Base-by-base conservation (phyloP, 106 monocot genomes). In the Dendrobium officinale region DNA sequence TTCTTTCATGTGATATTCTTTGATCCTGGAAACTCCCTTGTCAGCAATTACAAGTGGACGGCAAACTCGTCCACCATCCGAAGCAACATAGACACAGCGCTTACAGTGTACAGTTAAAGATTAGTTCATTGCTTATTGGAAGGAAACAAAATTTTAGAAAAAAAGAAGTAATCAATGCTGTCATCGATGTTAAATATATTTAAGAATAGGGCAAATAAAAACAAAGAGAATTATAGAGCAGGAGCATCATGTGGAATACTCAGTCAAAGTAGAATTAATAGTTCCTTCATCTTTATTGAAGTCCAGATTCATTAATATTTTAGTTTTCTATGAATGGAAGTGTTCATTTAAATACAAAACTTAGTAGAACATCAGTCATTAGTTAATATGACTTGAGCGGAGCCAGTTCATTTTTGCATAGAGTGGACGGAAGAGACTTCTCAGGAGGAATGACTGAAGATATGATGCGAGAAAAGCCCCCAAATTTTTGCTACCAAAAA, bases 31-130 rank as follows among this genome's bases (percentile, higher is more conserved):
- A 42, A 91, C 68, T 3, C 98, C 95, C 20, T 93, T 89, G 82
- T 99, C 95, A 83, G 95, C 98, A 84, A 99, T 99, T 17, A 99
- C 91, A 79, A 99, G 91, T 76, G 98, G 98, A 55, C 98, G 92
- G 81, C 98, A 99, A 83, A 99, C 98, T 79, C 98, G 92, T 51
- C 95, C 98, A 4, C 98, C 98, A 93, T 99, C 98, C 0, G 95
- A 95, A 49, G 98, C 98, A 81, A 99, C 86, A 85, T 99, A 95
- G 78, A 99, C 84, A 80, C 95, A 95, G 73, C 78, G 82, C 93
- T 96, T 77, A 40, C 55, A 77, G 79, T 42, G 54, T 55, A 44
- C 22, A 83, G 13, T 33, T 13, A 74, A 2, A 43, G 19, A n/a
- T 74, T 74, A 74, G 74, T 20, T 43, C 43, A 19, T 42, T 42